Evolutionary conservation across 257 asterid species (phyloP), one percentile per base, ranked within the genome.

Genomic region (Nyctanthes arbortristis): DNA sequence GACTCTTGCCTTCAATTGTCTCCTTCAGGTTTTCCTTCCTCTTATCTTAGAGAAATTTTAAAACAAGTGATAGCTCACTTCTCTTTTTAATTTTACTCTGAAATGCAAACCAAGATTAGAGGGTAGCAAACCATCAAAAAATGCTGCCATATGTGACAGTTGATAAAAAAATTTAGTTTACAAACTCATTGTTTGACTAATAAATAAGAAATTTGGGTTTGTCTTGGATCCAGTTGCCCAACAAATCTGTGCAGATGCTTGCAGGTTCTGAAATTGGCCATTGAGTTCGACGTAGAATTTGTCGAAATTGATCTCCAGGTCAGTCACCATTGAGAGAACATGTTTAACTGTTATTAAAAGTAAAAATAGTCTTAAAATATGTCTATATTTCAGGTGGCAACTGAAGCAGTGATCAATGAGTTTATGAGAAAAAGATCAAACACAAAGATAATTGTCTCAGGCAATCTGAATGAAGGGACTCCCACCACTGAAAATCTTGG

Each of bases 291-390:
- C 68, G 75, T 85, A n/a, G 92, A 88, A 64, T 85, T 85, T 70
- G 79, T 88, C 24, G 87, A 84, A 69, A 69, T 88, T 11, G 83
- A 74, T 34, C 37, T 63, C 22, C 64, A 88, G 92, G 95, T 83
- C 5, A 59, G 79, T 16, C 35, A 1, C 14, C 11, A 29, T n/a
- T n/a, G n/a, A n/a, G n/a, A n/a, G n/a, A n/a, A 16, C 11, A 28
- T 20, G 36, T 36, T 25, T 13, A 54, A 5, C 1, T 1, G 4
- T 54, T 12, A 2, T 20, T 32, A 14, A 16, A 64, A n/a, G 5
- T 4, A 8, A 9, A 20, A 16, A 1, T 5, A 22, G 22, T 49
- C 12, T 6, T 22, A 20, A 37, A 64, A 24, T 58, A 28, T 60
- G 11, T 22, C 1, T 47, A 54, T 24, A 45, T 56, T 69, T 58